phyloP scores from a whole-genome alignment of 148 eudicot species.

The Fallopia convolvulus region DNA sequence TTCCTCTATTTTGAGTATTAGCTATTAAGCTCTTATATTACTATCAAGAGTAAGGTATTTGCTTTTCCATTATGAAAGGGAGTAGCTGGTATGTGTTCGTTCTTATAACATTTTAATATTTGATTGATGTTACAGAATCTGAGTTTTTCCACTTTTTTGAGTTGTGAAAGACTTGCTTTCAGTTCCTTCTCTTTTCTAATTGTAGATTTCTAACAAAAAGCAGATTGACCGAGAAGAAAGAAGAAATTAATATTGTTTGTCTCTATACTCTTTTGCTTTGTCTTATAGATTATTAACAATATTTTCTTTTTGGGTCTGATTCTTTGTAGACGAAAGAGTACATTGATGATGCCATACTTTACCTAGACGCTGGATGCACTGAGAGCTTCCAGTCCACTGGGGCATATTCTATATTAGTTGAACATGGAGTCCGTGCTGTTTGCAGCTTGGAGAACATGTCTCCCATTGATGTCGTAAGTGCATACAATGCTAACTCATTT shows the following conservation, averaged over 20 bases:
- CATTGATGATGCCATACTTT: constrained; percentile 60
- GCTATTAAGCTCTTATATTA: no score
- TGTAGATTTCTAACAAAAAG: not conserved
- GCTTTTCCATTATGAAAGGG: not conserved
- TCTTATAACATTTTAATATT: not conserved
- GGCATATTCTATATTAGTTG: constrained; percentile 66
- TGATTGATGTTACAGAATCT: not conserved
- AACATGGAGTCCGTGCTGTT: constrained; percentile 70
- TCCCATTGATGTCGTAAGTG: constrained; percentile 59
- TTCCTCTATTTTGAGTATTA: not conserved
- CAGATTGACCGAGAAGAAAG: not conserved
- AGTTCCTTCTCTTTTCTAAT: not conserved
- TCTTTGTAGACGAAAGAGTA: constrained; percentile 63
- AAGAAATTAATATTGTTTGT: not conserved
- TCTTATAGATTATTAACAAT: not conserved
- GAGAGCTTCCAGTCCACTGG: constrained; percentile 90
- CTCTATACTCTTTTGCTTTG: not conserved
- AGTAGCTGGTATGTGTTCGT: not conserved
- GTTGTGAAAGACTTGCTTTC: not conserved
- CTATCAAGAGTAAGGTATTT: not conserved
- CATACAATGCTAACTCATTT: not conserved
- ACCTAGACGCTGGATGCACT: constrained; percentile 89
- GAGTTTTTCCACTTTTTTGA: not conserved
- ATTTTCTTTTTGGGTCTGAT: not conserved
- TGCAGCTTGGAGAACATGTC: constrained; percentile 93